Conservation (phyloP, 768 basidiomycete species). For the Rhizopogon vulgaris region DNA sequence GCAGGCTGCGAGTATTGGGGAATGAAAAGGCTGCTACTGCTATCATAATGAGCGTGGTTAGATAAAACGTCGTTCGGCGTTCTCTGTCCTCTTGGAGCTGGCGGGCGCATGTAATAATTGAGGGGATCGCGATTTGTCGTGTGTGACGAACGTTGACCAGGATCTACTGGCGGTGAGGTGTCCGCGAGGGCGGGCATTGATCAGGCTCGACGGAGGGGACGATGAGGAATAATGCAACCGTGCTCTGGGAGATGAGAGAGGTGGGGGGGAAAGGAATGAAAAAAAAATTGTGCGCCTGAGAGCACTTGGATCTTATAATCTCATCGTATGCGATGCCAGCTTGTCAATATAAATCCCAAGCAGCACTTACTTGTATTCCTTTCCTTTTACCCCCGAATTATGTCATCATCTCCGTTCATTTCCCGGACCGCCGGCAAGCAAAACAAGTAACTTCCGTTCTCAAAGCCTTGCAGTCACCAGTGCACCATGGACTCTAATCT, state of each 20-base stretch:
- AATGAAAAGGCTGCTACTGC: conserved; percentile 3
- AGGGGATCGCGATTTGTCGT: conserved; percentile 2
- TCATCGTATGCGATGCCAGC: conserved; percentile 8
- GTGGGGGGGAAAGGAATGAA: conserved; percentile 15
- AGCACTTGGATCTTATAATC: conserved; percentile 25
- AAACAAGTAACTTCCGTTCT: conserved; percentile 13
- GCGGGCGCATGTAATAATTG: conserved; percentile 19
- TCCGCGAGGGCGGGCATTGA: conserved; percentile 25
- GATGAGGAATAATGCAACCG: neutral
- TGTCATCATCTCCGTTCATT: neutral
- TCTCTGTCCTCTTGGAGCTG: conserved; percentile 13
- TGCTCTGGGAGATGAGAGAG: neutral
- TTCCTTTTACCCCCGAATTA: conserved; percentile 4
- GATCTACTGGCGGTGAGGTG: conserved; percentile 2
- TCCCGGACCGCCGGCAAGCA: conserved; percentile 8
- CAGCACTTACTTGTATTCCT: conserved; percentile 6
- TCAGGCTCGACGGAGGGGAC: neutral
- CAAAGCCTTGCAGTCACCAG: too few relatives aligned
- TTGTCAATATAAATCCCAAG: conserved; percentile 1
- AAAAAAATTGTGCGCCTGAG: conserved; percentile 27
- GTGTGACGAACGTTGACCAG: neutral
- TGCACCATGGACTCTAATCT: conserved; percentile 39
- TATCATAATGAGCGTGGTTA: conserved; percentile 22
- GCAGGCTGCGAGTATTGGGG: conserved; percentile 4
- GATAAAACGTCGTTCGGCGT: conserved; percentile 9